Conservation (phyloP, 805 yeast genomes). For the Grigorovia transvaalensis region DNA sequence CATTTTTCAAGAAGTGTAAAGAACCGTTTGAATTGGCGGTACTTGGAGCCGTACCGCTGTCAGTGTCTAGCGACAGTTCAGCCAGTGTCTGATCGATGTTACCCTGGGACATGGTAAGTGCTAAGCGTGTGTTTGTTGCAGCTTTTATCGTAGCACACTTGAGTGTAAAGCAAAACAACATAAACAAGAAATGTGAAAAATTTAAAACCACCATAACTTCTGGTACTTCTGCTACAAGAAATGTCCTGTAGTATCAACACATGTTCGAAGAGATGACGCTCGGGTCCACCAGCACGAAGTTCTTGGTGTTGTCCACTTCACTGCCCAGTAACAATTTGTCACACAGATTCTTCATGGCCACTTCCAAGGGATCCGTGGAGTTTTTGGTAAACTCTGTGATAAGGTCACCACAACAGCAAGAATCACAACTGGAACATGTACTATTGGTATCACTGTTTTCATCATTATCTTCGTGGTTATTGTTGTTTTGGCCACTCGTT, state of each 20-base stretch:
- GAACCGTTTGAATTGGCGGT: not conserved
- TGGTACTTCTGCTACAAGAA: too few species aligned
- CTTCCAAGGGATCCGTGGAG: slow-evolving; percentile 68
- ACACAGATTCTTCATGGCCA: slow-evolving; percentile 87
- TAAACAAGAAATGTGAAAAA: too few species aligned
- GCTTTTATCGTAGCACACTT: too few species aligned
- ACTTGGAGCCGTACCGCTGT: not conserved
- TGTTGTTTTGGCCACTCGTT: too few species aligned
- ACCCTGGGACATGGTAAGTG: not conserved
- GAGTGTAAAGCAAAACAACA: too few species aligned
- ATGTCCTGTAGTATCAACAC: not conserved
- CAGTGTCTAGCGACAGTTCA: not conserved
- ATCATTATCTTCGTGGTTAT: not conserved
- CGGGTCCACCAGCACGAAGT: not conserved
- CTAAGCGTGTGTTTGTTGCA: too few species aligned
- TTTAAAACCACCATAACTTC: too few species aligned
- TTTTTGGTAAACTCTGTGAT: not conserved
- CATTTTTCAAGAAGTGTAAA: not conserved
- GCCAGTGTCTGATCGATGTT: not conserved
- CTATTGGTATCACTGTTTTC: not conserved
- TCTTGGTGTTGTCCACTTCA: not conserved
- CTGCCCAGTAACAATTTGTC: slow-evolving; percentile 60
- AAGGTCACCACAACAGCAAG: not conserved
- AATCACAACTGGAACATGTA: not conserved
- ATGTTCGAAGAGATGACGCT: not conserved